Evolutionary conservation across 108 stramenopile species (phyloP).

Genomic region (Skeletonema grethae): DNA sequence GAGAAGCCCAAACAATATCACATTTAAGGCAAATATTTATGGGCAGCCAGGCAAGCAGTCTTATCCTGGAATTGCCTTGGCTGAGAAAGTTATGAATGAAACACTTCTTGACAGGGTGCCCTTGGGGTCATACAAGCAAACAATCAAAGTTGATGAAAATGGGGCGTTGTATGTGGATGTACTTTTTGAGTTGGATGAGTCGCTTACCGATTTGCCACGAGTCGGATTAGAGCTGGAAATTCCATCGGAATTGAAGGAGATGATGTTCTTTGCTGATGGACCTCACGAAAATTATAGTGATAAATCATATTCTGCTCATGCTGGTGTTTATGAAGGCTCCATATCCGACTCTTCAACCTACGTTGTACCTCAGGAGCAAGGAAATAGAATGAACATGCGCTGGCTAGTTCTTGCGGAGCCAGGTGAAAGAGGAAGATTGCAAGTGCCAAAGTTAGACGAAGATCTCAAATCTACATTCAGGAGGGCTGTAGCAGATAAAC

Average conservation of each 20-base stretch:
- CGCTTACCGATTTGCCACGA: constrained; percentile 54
- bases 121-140: constrained; percentile 26
- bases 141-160: constrained; percentile 28
- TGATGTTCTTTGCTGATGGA: constrained; percentile 69
- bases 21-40: constrained; percentile 19
- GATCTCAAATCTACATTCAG: neutral
- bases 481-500: constrained; percentile 6
- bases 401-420: constrained; percentile 36
- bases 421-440: neutral
- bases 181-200: constrained; percentile 46
- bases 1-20: neutral
- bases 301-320: constrained; percentile 33
- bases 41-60: constrained; percentile 16
- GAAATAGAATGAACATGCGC: constrained; percentile 24
- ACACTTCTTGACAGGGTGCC: neutral
- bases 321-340: constrained; percentile 25
- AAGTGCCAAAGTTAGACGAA: neutral
- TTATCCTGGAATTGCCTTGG: constrained; percentile 31
- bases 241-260: constrained; percentile 38
- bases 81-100: constrained; percentile 9
- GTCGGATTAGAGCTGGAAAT: constrained; percentile 60
- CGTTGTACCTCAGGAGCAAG: constrained; percentile 49
- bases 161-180: constrained; percentile 56
- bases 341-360: constrained; percentile 21
- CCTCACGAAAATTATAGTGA: constrained; percentile 79